These are phyloP conservation scores for Jatropha podagrica DNA, from an alignment of 441 rosid genomes.

Conservation along the genomic window DNA sequence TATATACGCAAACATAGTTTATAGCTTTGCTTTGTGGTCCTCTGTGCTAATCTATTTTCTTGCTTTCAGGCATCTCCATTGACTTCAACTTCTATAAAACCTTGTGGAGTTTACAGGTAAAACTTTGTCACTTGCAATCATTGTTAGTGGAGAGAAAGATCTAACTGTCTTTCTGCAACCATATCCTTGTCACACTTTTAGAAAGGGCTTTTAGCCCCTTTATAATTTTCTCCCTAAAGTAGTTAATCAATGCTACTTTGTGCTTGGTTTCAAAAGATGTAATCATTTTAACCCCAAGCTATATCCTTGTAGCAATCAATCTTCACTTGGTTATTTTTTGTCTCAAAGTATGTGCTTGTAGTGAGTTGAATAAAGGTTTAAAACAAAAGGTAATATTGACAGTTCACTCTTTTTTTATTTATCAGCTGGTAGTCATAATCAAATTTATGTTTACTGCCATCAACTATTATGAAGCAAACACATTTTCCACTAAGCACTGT, in stretches of 20 bases:
- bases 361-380: too few species aligned
- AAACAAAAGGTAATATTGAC: neutral
- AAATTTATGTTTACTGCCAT: neutral
- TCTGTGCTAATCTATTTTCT: conserved; percentile 8
- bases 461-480: neutral
- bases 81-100: conserved; percentile 98
- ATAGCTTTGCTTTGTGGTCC: conserved; percentile 5
- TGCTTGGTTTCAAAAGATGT: neutral
- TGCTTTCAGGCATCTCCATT: conserved; percentile 66
- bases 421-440: neutral
- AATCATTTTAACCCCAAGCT: neutral
- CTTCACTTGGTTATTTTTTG: neutral
- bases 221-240: neutral
- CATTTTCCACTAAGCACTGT: neutral
- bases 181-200: neutral
- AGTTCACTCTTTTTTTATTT: neutral
- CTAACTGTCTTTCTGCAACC: neutral
- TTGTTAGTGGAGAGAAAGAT: neutral
- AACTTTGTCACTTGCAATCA: conserved; percentile 15
- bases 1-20: conserved; percentile 18
- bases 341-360: too few species aligned
- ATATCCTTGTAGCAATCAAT: neutral
- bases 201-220: neutral
- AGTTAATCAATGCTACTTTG: neutral
- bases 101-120: conserved; percentile 97